These are phyloP conservation scores for Tetracladium marchalianum DNA, from an alignment of 495 filamentous ascomycete species.

Conservation along the genomic window DNA sequence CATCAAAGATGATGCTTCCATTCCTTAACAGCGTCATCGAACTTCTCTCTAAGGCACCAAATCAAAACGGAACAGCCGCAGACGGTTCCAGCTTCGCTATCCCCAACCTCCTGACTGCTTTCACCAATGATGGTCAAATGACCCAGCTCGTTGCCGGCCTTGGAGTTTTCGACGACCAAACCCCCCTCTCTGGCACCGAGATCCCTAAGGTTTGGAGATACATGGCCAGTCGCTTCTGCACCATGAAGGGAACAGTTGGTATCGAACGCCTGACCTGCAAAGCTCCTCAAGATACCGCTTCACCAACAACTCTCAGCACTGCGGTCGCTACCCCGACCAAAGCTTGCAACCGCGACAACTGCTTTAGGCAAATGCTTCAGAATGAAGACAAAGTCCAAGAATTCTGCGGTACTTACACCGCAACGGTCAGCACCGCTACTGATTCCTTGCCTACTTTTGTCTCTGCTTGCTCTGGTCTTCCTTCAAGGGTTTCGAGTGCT, in stretches of 20 bases:
- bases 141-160: constrained; percentile 41
- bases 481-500: constrained; percentile 1
- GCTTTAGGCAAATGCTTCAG: not conserved
- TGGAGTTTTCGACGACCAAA: constrained; percentile 42
- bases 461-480: constrained; percentile 11
- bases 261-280: constrained; percentile 40
- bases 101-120: constrained; percentile 40
- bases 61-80: constrained; percentile 27
- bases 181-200: constrained; percentile 27
- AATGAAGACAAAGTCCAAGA: not conserved
- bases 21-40: constrained; percentile 38
- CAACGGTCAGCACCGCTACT: not conserved
- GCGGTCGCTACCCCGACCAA: not conserved
- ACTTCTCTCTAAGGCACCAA: constrained; percentile 34
- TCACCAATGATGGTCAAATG: constrained; percentile 51
- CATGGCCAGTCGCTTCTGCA: constrained; percentile 35
- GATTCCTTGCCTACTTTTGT: constrained; percentile 17
- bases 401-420: constrained; percentile 10
- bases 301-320: not conserved
- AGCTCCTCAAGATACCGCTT: not conserved
- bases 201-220: constrained; percentile 30
- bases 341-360: not conserved
- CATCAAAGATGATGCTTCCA: constrained; percentile 38
- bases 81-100: constrained; percentile 29
- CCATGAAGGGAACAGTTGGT: constrained; percentile 46